Evolutionary conservation across 2,329 filamentous ascomycete species (phyloP), one percentile per base, ranked within the genome.

Genomic region (Fusarium newnesense): DNA sequence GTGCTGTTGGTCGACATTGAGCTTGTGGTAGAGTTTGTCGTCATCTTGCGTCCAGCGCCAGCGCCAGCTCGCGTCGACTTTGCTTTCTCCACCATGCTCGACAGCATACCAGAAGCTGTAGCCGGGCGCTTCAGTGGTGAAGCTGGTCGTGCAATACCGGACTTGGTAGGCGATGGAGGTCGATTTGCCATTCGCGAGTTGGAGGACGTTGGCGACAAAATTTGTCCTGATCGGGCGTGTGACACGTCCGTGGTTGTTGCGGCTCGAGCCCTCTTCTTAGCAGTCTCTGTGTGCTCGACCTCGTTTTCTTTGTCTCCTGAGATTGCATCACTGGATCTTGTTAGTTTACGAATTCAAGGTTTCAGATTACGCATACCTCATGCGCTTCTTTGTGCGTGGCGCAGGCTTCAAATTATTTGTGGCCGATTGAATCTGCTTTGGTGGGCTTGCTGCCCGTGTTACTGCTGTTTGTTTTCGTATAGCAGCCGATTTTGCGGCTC

Each of bases 191-290:
- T 87, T 58, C 93, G 90, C 10, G 93, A 93, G 79, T 97, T 97
- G 66, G 92, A 92, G 0, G 94, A 95, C 59, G 93, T 92, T 4
- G 94, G 94, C 4, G 95, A 97, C 6, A 97, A 86, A 42, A 97
- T 88, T 80, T 92, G 87, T 56, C 87, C 83, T 69, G 89, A 81
- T 73, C 79, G 79, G 44, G 82, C 76, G 53, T 69, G 67, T 74
- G 83, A 76, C 70, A 81, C 71, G 32, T 83, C 85, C 66, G 83
- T 84, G 26, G 82, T 85, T 63, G 82, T 81, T 16, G 82, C 81
- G 46, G 83, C 86, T 49, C 86, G 87, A 21, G 84, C 81, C 76
- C 83, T 86, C 83, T 95, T 95, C 86, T 96, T 96, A 7, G 92
- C 90, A 73, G 91, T 91, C 28, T 92, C 88, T 69, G 84, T 83